Evolutionary conservation across 1,139 yeast genomes (phyloP).

Genomic region (Fermentozyma sake): DNA sequence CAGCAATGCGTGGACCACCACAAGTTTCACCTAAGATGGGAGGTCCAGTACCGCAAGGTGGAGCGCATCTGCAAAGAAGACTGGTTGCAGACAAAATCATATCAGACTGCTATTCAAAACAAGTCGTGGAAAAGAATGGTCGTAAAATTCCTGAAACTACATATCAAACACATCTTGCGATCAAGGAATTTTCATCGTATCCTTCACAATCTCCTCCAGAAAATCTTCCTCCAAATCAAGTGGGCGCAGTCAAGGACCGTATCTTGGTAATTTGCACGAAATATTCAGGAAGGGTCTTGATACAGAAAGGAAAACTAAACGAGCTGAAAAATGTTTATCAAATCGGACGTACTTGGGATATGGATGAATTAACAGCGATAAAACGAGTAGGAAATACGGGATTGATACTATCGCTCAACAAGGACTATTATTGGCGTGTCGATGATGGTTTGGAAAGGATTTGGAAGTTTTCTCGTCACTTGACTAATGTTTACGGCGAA

Average conservation of each 20-base stretch:
- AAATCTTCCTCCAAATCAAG: constrained; percentile 21
- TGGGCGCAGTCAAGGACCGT: constrained; percentile 37
- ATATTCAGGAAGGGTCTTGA: constrained; percentile 56
- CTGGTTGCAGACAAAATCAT: constrained; percentile 29
- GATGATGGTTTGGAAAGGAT: constrained; percentile 62
- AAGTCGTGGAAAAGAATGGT: constrained; percentile 25
- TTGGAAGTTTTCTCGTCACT: constrained; percentile 52
- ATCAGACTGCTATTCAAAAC: constrained; percentile 40
- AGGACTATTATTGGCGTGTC: constrained; percentile 84
- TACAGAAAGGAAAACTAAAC: constrained; percentile 86
- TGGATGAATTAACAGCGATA: constrained; percentile 62
- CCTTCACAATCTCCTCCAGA: constrained; percentile 40
- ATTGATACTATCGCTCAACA: constrained; percentile 61
- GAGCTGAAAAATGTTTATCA: constrained; percentile 67
- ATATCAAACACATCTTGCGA: constrained; percentile 35
- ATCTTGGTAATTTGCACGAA: constrained; percentile 39
- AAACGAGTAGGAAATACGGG: constrained; percentile 54
- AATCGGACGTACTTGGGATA: constrained; percentile 91
- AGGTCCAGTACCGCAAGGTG: constrained; percentile 2
- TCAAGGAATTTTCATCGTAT: constrained; percentile 36
- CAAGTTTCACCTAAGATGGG: constrained; percentile 1
- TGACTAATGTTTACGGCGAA: constrained; percentile 61
- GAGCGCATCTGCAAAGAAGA: constrained; percentile 10
- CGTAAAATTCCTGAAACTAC: constrained; percentile 26
- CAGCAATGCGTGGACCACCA: constrained; percentile 2